phyloP scores from a whole-genome alignment of 192 early-diverging fungal genomes.

The Coemansia sp. region DNA sequence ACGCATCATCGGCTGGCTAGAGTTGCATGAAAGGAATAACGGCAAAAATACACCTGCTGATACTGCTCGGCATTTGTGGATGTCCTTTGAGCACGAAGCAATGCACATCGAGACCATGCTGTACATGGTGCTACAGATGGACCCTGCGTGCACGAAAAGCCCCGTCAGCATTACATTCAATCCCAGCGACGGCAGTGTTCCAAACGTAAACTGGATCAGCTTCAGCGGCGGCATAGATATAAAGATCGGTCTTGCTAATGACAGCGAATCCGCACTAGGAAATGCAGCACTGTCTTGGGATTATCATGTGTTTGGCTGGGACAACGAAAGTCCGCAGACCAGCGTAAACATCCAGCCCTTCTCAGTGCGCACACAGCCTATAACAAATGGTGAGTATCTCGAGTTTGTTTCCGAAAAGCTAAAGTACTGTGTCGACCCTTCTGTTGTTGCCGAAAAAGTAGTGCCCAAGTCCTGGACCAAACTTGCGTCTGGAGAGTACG shows the following conservation, averaged over 20 bases:
- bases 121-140: constrained; percentile 80
- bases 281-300: constrained; percentile 19
- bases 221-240: constrained; percentile 29
- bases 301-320: constrained; percentile 77
- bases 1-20: constrained; percentile 56
- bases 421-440: neutral
- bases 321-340: constrained; percentile 76
- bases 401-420: constrained; percentile 45
- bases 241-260: constrained; percentile 64
- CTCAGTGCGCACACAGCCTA: constrained; percentile 72
- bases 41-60: neutral
- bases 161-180: constrained; percentile 14
- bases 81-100: constrained; percentile 92
- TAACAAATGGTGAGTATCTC: constrained; percentile 78
- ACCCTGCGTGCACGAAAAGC: constrained; percentile 24
- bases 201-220: constrained; percentile 19
- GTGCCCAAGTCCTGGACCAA: constrained; percentile 64
- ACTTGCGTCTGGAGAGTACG: constrained; percentile 20
- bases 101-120: constrained; percentile 92
- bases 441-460: constrained; percentile 13
- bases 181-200: constrained; percentile 10
- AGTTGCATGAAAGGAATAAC: constrained; percentile 10
- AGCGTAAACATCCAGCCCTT: constrained; percentile 48
- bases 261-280: constrained; percentile 47
- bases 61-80: constrained; percentile 67